These are phyloP conservation scores for Carex pumila DNA, from an alignment of 176 grass and related monocot genomes.

Conservation along the genomic window DNA sequence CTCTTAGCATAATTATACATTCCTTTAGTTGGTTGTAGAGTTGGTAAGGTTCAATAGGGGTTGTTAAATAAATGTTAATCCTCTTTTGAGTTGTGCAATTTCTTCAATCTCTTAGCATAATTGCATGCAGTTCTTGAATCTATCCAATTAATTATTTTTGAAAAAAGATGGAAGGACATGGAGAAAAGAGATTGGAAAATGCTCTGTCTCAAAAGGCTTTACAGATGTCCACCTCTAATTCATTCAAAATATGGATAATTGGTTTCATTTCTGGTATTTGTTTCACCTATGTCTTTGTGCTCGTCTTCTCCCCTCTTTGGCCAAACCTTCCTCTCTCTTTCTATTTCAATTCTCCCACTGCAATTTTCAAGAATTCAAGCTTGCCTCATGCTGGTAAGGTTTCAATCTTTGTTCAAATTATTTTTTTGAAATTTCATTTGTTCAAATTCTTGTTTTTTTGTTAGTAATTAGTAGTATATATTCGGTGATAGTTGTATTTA, in stretches of 20 bases:
- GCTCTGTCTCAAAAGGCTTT: conserved; percentile 43
- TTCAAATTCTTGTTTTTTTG: too few relatives aligned
- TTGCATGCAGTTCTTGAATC: neutral
- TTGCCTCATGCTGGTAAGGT: conserved; percentile 22
- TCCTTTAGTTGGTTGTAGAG: conserved; percentile 12
- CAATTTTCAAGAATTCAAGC: conserved; percentile 29
- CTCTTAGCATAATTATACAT: neutral
- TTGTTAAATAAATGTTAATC: conserved; percentile 8
- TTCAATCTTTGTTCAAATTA: neutral
- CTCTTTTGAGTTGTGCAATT: neutral
- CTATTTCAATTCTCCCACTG: neutral
- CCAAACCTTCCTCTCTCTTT: neutral
- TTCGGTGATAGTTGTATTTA: too few relatives aligned
- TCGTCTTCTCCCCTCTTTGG: conserved; percentile 16
- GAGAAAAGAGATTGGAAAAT: conserved; percentile 33
- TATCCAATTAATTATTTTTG: neutral
- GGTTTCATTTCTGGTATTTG: conserved; percentile 71
- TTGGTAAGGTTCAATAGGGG: conserved; percentile 1
- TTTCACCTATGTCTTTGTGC: conserved; percentile 29
- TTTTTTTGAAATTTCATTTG: neutral
- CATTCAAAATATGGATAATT: conserved; percentile 38
- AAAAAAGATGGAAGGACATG: neutral
- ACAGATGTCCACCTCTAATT: conserved; percentile 31
- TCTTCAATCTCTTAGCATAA: neutral
- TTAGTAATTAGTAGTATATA: too few relatives aligned